A percentile compares a stretch with the other conserved stretches of the same genome.
Evolutionary conservation across 176 grass and related monocot genomes (phyloP).

Genomic region (Phoenix dactylifera): DNA sequence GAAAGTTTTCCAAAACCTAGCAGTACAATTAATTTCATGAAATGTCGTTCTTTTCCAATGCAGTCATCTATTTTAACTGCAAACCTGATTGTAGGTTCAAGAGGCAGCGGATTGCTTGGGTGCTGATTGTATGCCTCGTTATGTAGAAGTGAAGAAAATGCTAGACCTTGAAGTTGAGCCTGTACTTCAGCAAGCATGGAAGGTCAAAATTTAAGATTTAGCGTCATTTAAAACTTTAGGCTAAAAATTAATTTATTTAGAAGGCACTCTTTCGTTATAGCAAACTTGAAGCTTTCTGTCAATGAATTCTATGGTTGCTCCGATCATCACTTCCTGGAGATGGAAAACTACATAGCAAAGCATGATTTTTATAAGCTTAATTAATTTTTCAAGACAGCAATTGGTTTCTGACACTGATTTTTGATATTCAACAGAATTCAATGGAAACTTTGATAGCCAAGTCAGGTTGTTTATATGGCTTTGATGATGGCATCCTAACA

Average conservation of each 20-base stretch:
- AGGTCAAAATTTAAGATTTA: constrained; percentile 32
- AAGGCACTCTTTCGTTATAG: too few species aligned
- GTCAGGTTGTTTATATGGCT: constrained; percentile 25
- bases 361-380: too few species aligned
- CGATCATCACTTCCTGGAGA: too few species aligned
- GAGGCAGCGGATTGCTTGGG: constrained; percentile 90
- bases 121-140: constrained; percentile 64
- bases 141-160: constrained; percentile 70
- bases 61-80: too few species aligned
- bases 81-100: constrained; percentile 53
- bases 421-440: background rate
- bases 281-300: too few species aligned
- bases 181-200: constrained; percentile 41
- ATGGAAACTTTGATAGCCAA: background rate
- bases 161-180: constrained; percentile 67
- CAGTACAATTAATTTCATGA: too few species aligned
- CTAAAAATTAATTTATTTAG: too few species aligned
- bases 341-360: too few species aligned
- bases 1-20: background rate
- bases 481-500: constrained; percentile 33
- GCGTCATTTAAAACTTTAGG: too few species aligned
- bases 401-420: background rate
- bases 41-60: too few species aligned
- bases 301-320: too few species aligned
- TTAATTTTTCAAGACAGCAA: too few species aligned